These are phyloP conservation scores for Dipodascus albidus DNA, from an alignment of 805 yeast genomes.

Conservation along the genomic window DNA sequence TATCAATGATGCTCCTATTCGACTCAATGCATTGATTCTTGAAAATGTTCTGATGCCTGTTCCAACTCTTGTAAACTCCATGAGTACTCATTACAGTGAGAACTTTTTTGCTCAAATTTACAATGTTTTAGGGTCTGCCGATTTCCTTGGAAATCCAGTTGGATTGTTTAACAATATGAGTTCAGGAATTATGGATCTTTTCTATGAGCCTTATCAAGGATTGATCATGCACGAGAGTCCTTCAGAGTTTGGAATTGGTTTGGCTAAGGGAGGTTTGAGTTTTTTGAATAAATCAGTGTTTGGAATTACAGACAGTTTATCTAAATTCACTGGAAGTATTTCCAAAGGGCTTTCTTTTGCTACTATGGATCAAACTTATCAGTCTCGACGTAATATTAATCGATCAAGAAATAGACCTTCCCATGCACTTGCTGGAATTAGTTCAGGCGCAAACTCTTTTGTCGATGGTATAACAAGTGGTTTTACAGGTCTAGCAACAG, in stretches of 20 bases:
- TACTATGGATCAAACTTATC: slow-evolving; percentile 77
- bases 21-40: slow-evolving; percentile 72
- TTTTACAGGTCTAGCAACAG: slow-evolving; percentile 75
- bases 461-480: slow-evolving; percentile 84
- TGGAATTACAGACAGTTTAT: slow-evolving; percentile 87
- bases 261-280: slow-evolving; percentile 93
- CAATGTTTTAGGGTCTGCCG: slow-evolving; percentile 91
- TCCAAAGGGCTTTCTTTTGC: slow-evolving; percentile 91
- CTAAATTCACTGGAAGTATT: slow-evolving; percentile 85
- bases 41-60: slow-evolving; percentile 85
- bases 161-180: slow-evolving; percentile 88
- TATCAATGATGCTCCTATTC: slow-evolving; percentile 91
- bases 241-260: slow-evolving; percentile 85
- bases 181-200: slow-evolving; percentile 92
- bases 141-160: slow-evolving; percentile 92
- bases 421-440: slow-evolving; percentile 75
- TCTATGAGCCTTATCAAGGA: slow-evolving; percentile 96
- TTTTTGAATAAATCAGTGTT: slow-evolving; percentile 90
- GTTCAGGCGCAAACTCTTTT: slow-evolving; percentile 79
- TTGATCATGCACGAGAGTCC: slow-evolving; percentile 90
- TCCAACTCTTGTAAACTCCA: slow-evolving; percentile 55
- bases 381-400: slow-evolving; percentile 49
- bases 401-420: slow-evolving; percentile 69
- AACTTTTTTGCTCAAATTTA: slow-evolving; percentile 86
- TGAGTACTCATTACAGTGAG: slow-evolving; percentile 81